phyloP scores from a whole-genome alignment of 495 filamentous ascomycete species.

The Penicillium bovifimosum region DNA sequence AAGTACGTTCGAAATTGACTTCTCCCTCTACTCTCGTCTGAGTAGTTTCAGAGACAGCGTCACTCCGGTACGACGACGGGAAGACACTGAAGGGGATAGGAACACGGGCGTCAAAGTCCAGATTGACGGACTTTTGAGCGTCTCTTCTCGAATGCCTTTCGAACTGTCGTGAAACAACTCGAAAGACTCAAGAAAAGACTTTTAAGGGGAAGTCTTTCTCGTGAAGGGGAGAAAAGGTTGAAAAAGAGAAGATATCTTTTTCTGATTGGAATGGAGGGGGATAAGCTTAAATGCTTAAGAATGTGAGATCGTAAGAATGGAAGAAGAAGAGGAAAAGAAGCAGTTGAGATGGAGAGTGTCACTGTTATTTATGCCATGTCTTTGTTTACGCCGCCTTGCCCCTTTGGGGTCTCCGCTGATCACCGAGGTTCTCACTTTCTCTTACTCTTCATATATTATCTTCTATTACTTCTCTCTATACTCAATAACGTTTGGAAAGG shows the following conservation, averaged over 20 bases:
- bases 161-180: slow-evolving; percentile 64
- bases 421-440: slow-evolving; percentile 6
- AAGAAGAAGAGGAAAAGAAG: slow-evolving; percentile 11
- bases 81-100: slow-evolving; percentile 99
- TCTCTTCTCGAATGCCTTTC: slow-evolving; percentile 92
- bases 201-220: slow-evolving; percentile 44
- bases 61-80: slow-evolving; percentile 94
- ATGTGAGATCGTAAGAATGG: slow-evolving; percentile 7
- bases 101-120: slow-evolving; percentile 99
- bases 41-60: slow-evolving; percentile 76
- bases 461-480: too few relatives aligned
- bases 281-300: slow-evolving; percentile 1
- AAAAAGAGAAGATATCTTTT: slow-evolving; percentile 16
- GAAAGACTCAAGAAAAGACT: slow-evolving; percentile 93
- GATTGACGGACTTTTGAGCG: slow-evolving; percentile 83
- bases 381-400: slow-evolving; percentile 32
- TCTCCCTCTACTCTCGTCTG: slow-evolving; percentile 83
- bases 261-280: slow-evolving; percentile 5
- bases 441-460: not conserved
- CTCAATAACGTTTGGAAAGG: too few relatives aligned
- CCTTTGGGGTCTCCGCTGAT: slow-evolving; percentile 12
- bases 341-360: not conserved
- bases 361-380: slow-evolving; percentile 17
- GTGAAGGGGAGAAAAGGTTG: slow-evolving; percentile 9
- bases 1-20: slow-evolving; percentile 70